Conservation (phyloP, 768 basidiomycete genomes). For the Suillus clintonianus region DNA sequence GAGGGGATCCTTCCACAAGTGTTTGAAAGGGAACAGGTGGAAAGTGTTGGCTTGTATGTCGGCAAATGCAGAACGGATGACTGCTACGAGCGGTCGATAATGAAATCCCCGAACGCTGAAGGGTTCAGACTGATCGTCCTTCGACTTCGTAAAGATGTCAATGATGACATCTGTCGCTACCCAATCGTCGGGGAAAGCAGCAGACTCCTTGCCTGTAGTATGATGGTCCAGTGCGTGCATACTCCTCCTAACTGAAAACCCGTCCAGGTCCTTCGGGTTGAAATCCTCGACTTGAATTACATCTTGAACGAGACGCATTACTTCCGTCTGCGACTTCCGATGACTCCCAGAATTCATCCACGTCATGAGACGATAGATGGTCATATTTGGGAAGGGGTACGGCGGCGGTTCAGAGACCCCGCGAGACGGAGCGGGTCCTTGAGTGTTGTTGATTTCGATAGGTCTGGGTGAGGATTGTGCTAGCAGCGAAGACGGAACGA, state of each 20-base stretch:
- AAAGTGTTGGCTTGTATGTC: conserved; percentile 3
- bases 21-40: conserved; percentile 20
- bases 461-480: neutral
- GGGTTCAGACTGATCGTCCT: neutral
- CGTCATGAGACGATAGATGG: conserved; percentile 12
- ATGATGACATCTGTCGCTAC: conserved; percentile 8
- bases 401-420: conserved; percentile 11
- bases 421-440: conserved; percentile 6
- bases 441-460: neutral
- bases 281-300: conserved; percentile 10
- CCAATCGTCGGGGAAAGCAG: neutral
- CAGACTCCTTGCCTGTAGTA: neutral
- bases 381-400: no score
- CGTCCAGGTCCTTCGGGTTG: conserved; percentile 4
- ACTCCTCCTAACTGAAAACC: neutral
- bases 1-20: conserved; percentile 5
- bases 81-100: conserved; percentile 14
- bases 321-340: conserved; percentile 1
- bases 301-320: conserved; percentile 2
- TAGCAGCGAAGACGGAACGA: conserved; percentile 1
- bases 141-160: neutral
- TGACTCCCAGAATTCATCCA: conserved; percentile 22
- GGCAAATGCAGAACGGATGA: conserved; percentile 1
- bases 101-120: conserved; percentile 13
- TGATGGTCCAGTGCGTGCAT: no score